Percentiles rank a stretch among this genome's conserved stretches.
Evolutionary conservation across 2,329 filamentous ascomycete species (phyloP).

Genomic region (Pseudogymnoascus sp.): DNA sequence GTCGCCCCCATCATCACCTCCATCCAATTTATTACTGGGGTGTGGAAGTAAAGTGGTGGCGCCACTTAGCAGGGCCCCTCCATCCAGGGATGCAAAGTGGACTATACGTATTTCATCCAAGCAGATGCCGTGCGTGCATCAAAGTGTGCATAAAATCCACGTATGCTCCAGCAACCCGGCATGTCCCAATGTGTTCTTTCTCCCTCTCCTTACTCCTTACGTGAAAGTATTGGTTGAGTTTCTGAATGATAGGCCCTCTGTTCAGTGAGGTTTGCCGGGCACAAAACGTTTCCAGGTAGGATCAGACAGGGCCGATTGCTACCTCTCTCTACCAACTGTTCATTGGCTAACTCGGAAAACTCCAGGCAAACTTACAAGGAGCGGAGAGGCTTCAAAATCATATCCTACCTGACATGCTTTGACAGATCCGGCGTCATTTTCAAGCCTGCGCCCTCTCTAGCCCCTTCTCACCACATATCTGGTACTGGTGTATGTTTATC

Average conservation of each 20-base stretch:
- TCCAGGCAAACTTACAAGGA: background rate
- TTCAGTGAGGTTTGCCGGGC: background rate
- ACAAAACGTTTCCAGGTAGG: constrained; percentile 6
- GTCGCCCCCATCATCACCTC: background rate
- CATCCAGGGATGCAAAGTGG: background rate
- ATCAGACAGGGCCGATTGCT: constrained; percentile 2
- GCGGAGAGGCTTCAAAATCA: background rate
- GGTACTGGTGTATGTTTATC: background rate
- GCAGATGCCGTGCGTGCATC: constrained; percentile 4
- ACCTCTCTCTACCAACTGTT: background rate
- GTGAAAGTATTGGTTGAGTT: background rate
- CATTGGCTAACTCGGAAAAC: background rate
- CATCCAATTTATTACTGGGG: background rate
- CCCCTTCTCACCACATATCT: background rate
- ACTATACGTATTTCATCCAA: background rate
- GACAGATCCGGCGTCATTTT: constrained; percentile 1
- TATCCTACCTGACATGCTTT: background rate
- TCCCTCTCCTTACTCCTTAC: background rate
- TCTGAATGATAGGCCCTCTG: background rate
- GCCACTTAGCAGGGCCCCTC: background rate
- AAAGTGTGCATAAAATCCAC: background rate
- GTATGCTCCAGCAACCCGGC: background rate
- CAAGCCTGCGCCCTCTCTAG: background rate
- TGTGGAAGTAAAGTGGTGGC: background rate
- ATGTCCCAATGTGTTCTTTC: background rate